Conservation (phyloP, 2,329 filamentous ascomycete genomes). For the Colletotrichum simmondsii region DNA sequence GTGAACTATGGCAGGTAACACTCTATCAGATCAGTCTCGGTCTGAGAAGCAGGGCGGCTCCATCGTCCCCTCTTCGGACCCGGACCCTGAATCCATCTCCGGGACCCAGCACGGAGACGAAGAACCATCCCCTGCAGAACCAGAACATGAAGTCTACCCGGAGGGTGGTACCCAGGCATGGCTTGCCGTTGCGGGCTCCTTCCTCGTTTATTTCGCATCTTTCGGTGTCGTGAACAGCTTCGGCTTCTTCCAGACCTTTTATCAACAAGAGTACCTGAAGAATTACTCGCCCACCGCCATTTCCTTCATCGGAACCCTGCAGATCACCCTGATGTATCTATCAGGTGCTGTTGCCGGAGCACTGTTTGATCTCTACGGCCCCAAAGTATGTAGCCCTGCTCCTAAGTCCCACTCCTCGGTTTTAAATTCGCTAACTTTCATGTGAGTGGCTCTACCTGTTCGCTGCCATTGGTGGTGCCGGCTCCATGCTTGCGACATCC, state of each 20-base stretch:
- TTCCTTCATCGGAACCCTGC: constrained; percentile 68
- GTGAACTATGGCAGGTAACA: neutral
- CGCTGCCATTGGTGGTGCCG: constrained; percentile 20
- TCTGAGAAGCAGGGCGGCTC: neutral
- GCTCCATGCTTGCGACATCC: constrained; percentile 26
- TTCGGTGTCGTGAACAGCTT: constrained; percentile 41
- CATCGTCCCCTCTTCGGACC: neutral
- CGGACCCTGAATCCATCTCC: neutral
- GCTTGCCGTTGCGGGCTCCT: constrained; percentile 16
- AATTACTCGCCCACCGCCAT: constrained; percentile 63
- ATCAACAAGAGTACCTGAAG: constrained; percentile 58
- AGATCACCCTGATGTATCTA: constrained; percentile 50
- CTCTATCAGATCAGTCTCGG: neutral
- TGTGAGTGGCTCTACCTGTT: constrained; percentile 24
- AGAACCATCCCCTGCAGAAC: neutral
- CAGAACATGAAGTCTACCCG: neutral
- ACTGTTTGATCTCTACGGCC: constrained; percentile 47
- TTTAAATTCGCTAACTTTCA: neutral
- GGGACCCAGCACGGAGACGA: neutral
- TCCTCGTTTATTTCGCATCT: neutral
- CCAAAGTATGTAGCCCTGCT: constrained; percentile 3
- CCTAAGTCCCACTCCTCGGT: too few species aligned
- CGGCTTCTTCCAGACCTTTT: constrained; percentile 70
- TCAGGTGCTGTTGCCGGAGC: constrained; percentile 52
- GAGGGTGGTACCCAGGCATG: constrained; percentile 24